Conservation (phyloP, 2,329 filamentous ascomycete genomes). For the Fusarium subtropicale region DNA sequence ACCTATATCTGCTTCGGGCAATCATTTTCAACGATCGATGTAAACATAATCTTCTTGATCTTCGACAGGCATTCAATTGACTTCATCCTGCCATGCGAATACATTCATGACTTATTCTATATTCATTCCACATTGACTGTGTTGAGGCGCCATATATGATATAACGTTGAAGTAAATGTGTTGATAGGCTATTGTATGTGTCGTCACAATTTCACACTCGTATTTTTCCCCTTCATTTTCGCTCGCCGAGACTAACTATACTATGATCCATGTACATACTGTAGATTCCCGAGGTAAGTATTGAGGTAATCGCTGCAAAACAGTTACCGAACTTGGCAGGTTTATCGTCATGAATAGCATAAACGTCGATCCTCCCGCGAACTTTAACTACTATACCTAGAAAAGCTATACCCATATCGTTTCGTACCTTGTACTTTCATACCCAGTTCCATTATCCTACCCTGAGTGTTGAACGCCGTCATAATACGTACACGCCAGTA, state of each 20-base stretch:
- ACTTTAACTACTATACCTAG: slow-evolving; percentile 23
- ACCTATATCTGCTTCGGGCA: neutral
- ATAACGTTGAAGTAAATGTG: neutral
- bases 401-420: slow-evolving; percentile 19
- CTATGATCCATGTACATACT: slow-evolving; percentile 8
- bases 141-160: neutral
- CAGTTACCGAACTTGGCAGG: too few relatives aligned
- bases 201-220: neutral
- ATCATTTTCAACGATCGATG: neutral
- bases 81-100: neutral
- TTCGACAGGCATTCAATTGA: neutral
- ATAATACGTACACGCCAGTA: slow-evolving; percentile 27
- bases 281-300: slow-evolving; percentile 27
- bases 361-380: slow-evolving; percentile 15
- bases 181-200: neutral
- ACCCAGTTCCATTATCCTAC: slow-evolving; percentile 12
- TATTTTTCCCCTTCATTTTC: neutral
- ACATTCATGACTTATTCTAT: neutral
- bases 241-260: neutral
- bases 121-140: neutral
- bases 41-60: neutral
- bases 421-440: slow-evolving; percentile 11
- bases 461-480: slow-evolving; percentile 33
- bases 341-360: too few relatives aligned
- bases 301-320: too few relatives aligned